Evolutionary conservation across 768 basidiomycete genomes (phyloP).

Genomic region (Lentinula raphanica): DNA sequence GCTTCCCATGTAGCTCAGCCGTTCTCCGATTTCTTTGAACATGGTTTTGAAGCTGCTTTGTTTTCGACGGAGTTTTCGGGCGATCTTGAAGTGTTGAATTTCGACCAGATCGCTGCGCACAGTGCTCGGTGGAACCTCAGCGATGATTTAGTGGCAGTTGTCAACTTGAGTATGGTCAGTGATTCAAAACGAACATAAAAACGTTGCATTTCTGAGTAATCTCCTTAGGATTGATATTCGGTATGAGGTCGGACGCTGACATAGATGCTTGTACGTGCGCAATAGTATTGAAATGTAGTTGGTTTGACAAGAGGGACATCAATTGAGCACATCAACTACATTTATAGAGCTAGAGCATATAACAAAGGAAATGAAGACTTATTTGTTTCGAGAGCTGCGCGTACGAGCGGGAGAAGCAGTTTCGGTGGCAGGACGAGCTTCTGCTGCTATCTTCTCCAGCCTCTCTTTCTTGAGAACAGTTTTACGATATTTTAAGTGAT

Average conservation of each 20-base stretch:
- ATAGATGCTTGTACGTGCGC: too few species aligned
- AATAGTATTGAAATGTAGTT: too few species aligned
- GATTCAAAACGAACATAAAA: neutral
- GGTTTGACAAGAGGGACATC: neutral
- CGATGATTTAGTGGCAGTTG: neutral
- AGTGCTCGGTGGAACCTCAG: neutral
- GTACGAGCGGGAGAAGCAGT: neutral
- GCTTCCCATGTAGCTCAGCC: neutral
- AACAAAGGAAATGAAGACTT: too few species aligned
- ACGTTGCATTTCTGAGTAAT: too few species aligned
- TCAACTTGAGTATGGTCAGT: neutral
- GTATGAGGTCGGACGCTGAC: too few species aligned
- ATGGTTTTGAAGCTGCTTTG: neutral
- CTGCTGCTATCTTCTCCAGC: neutral
- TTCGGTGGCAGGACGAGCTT: neutral
- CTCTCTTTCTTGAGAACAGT: neutral
- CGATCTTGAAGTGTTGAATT: neutral
- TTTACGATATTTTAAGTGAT: neutral
- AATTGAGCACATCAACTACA: too few species aligned
- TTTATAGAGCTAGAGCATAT: too few species aligned
- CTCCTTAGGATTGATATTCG: too few species aligned
- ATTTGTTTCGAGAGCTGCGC: too few species aligned
- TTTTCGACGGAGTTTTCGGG: neutral
- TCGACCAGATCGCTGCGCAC: neutral
- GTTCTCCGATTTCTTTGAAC: neutral